A percentile compares a stretch with the other conserved stretches of the same genome.
Evolutionary conservation across 257 asterid species (phyloP).

Genomic region (Nicotiana benthamiana): DNA sequence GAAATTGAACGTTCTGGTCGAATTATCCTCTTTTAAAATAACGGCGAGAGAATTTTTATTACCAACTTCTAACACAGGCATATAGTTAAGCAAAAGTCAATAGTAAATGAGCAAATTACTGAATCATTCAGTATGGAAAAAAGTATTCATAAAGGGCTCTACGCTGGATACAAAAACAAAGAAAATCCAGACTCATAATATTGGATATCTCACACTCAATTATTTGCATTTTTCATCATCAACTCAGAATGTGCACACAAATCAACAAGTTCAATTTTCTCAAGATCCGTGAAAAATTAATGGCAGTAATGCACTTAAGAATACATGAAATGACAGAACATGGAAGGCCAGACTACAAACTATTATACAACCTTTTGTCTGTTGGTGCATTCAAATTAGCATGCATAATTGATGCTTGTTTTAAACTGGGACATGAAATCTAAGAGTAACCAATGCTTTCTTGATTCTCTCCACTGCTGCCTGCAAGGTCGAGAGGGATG

Average conservation of each 20-base stretch:
- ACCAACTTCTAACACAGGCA: background rate
- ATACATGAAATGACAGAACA: background rate
- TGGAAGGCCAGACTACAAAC: background rate
- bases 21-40: too few species aligned
- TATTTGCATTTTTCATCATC: background rate
- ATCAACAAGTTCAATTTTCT: background rate
- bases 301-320: background rate
- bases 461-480: conserved; percentile 64
- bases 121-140: too few species aligned
- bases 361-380: background rate
- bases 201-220: too few species aligned
- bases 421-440: conserved; percentile 40
- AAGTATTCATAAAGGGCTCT: too few species aligned
- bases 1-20: background rate
- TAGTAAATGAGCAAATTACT: background rate
- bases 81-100: background rate
- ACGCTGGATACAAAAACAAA: too few species aligned
- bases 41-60: background rate
- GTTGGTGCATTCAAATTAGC: background rate
- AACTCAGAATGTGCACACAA: background rate
- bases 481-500: conserved; percentile 53
- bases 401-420: background rate
- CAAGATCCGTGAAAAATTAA: background rate
- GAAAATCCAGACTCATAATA: background rate
- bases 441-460: conserved; percentile 46